Base-by-base conservation (phyloP, 768 basidiomycete genomes). In the Leccinum obscurum region DNA sequence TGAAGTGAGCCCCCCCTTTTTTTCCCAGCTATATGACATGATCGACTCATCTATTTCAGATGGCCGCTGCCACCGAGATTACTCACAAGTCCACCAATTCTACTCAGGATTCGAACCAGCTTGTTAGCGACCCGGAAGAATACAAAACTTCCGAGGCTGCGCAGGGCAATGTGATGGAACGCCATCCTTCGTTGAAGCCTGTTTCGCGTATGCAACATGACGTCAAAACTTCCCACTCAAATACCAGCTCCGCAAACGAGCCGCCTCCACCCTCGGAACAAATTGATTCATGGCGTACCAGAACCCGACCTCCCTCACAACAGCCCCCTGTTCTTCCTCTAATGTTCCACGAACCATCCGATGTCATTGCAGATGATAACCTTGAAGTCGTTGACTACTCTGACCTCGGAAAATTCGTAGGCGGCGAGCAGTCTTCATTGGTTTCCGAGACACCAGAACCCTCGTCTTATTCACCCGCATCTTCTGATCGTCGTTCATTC, bases 321-420 rank as follows among this genome's bases (percentile, higher is more conserved):
- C 77, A 76, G 22, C 72, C 59, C 14, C 59, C 66, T 10, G 66
- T 65, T 37, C 72, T 77, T 52, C 75, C 77, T 11, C 66, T 72
- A 15, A 41, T 73, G 32, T 66, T 81, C 10, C 71, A 73, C 28
- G 74, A 69, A 39, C 61, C 71, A 10, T 62, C 88, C n/a, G 75
- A 76, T 17, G 72, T 78, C 46, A 72, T 75, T 56, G 72, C 79
- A 4, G 83, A 81, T 22, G 89, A 88, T 65, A 82, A 85, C 57
- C 79, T 92, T 3, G 90, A 92, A 66, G 82, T 89, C n/a, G 83
- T 93, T 7, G 90, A 93, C 67, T 93, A 92, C 64, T 82, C 83
- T 3, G 90, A 93, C 52, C 78, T 92, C 70, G 88, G 80, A 48
- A 87, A 84, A 74, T 83, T 93, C 60, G 78, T 89, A 11, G 85